Base-by-base conservation (phyloP, 208 protist species). In the Crithidia expoeki region DNA sequence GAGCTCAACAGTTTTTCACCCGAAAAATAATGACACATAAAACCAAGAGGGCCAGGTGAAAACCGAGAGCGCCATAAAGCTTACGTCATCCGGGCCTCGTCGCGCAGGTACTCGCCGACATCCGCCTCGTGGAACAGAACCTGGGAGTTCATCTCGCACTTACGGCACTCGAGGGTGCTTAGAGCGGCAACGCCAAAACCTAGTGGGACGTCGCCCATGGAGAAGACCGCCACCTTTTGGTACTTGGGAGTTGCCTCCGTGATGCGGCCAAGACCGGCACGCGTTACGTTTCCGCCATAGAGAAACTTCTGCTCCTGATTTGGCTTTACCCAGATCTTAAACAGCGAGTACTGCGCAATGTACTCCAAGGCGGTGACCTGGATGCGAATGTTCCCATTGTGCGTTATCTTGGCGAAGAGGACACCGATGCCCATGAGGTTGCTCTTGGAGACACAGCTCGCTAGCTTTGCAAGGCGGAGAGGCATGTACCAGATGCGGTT, bases 281-380 rank as follows among this genome's bases (percentile, higher is more conserved):
- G 99, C 21, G 98, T 91, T 47, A 99, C 90, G 79, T 99, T 96
- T 65, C 99, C 98, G 12, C 98, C 98, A 80, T 99, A 99, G 27
- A 99, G 68, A 80, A 99, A 99, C 50, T 95, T 98, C 73, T 99
- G 95, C 82, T 99, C 99, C 47, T 99, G 95, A 38, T 92, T 93
- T n/a, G 98, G 98, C 79, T 99, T 99, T 33, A 99, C 92, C 98
- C 98, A 99, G 4, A 99, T 94, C 88, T 99, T 99, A 82, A 98
- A 98, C 21, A 94, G 77, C 7, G 92, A 94, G 79, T 96, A 97
- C 72, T 96, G 92, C 0, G 92, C 92, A 69, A 97, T 94, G 83
- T 94, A 94, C 47, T 96, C 90, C 1, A 97, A 79, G 12, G 90
- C 90, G 9, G 94, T 97, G 11, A 97, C 86, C 40, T 94, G 86